phyloP scores from a whole-genome alignment of 306 rosid genomes.

The Glycyrrhiza uralensis region DNA sequence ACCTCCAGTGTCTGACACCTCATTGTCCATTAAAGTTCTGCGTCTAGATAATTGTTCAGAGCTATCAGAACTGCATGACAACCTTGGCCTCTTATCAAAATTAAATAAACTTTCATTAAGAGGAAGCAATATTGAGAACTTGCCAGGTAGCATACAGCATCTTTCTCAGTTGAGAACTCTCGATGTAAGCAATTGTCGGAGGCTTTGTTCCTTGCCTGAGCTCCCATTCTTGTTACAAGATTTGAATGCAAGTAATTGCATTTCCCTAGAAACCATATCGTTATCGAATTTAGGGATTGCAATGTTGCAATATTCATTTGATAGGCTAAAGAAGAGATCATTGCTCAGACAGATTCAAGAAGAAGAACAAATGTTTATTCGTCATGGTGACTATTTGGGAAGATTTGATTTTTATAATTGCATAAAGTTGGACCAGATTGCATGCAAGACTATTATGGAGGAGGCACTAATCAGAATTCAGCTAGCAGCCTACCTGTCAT shows the following conservation, averaged over 20 bases:
- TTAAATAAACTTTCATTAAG: neutral
- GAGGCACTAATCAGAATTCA: neutral
- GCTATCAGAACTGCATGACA: neutral
- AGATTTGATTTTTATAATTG: neutral
- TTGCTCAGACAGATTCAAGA: neutral
- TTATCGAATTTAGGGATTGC: neutral
- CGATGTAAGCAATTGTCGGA: neutral
- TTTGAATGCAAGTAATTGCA: neutral
- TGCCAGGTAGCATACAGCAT: neutral
- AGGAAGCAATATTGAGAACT: neutral
- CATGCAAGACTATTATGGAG: neutral
- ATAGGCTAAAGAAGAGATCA: neutral
- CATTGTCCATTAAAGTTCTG: neutral
- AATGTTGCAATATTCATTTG: neutral
- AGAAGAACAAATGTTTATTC: neutral
- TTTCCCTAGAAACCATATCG: neutral
- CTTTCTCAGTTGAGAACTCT: neutral
- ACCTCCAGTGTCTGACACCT: neutral
- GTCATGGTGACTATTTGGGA: neutral
- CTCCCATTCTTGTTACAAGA: constrained; percentile 2
- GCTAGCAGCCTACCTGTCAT: neutral
- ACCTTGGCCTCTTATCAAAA: neutral
- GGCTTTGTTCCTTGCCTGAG: neutral
- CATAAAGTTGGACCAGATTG: neutral
- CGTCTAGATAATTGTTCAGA: neutral